Conservation (phyloP, 768 basidiomycete species). For the Leccinum sublutescens region DNA sequence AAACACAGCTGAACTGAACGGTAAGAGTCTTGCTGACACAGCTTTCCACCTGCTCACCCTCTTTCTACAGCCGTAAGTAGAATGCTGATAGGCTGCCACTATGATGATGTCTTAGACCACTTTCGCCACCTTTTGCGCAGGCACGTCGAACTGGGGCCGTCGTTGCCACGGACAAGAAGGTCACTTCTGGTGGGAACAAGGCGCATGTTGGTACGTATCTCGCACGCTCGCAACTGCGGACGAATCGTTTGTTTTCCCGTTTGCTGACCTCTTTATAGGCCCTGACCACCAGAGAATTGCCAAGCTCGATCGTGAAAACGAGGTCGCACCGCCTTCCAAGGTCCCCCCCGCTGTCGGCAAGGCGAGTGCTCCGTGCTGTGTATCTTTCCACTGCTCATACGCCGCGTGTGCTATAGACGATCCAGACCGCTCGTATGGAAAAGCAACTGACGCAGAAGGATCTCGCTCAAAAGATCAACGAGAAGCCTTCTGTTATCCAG, state of each 20-base stretch:
- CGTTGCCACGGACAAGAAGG: constrained; percentile 82
- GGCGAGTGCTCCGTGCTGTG: constrained; percentile 38
- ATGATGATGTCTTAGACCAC: not conserved
- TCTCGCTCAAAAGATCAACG: constrained; percentile 88
- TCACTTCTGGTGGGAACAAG: constrained; percentile 69
- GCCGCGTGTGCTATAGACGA: constrained; percentile 52
- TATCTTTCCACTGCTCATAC: constrained; percentile 1
- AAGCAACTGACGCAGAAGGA: constrained; percentile 88
- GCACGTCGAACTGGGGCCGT: constrained; percentile 75
- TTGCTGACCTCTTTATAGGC: constrained; percentile 40
- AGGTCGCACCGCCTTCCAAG: constrained; percentile 89
- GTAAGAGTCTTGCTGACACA: constrained; percentile 24
- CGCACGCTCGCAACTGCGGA: not conserved
- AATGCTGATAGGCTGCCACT: not conserved
- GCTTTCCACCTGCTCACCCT: constrained; percentile 14
- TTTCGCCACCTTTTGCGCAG: constrained; percentile 36
- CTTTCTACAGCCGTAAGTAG: constrained; percentile 50
- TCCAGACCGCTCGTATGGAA: constrained; percentile 76
- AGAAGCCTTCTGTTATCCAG: constrained; percentile 84
- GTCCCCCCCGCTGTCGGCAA: constrained; percentile 70
- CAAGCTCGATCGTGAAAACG: constrained; percentile 93
- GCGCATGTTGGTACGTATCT: constrained; percentile 61
- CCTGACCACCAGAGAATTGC: constrained; percentile 93
- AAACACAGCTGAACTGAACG: constrained; percentile 57
- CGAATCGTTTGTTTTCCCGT: too few relatives aligned